Conservation (phyloP, 2,329 filamentous ascomycete genomes). For the Huntiella moniliformis region DNA sequence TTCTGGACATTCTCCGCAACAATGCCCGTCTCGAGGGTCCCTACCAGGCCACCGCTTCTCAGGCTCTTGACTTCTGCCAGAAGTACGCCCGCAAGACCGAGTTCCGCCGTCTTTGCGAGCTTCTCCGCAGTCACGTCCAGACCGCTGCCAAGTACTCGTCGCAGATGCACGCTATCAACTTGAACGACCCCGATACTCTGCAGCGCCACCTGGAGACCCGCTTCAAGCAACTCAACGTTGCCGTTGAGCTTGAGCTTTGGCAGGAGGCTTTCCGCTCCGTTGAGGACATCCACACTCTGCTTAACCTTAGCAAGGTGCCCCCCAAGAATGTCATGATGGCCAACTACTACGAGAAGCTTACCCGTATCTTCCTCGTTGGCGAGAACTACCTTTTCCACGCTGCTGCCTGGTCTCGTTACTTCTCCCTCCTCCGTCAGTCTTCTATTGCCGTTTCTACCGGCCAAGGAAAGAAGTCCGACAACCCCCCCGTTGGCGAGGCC, state of each 20-base stretch:
- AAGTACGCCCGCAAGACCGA: constrained; percentile 98
- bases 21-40: constrained; percentile 94
- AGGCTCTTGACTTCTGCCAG: constrained; percentile 96
- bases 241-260: constrained; percentile 94
- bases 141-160: constrained; percentile 97
- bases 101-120: constrained; percentile 93
- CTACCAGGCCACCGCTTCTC: constrained; percentile 94
- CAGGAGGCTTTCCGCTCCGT: constrained; percentile 99
- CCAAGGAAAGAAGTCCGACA: constrained; percentile 83
- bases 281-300: constrained; percentile 93
- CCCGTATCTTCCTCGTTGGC: constrained; percentile 93
- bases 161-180: constrained; percentile 98
- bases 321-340: constrained; percentile 99
- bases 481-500: constrained; percentile 70
- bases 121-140: constrained; percentile 95
- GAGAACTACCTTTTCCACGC: constrained; percentile 99
- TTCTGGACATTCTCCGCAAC: constrained; percentile 96
- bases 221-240: constrained; percentile 96
- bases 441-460: constrained; percentile 65
- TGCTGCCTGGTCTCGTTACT: constrained; percentile 92
- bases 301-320: constrained; percentile 93
- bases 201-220: constrained; percentile 95
- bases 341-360: constrained; percentile 99
- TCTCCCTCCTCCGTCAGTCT: constrained; percentile 86
- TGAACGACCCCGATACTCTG: constrained; percentile 90